These are phyloP conservation scores for Fusarium euwallaceae DNA, from an alignment of 2,329 filamentous ascomycete species.

Conservation along the genomic window DNA sequence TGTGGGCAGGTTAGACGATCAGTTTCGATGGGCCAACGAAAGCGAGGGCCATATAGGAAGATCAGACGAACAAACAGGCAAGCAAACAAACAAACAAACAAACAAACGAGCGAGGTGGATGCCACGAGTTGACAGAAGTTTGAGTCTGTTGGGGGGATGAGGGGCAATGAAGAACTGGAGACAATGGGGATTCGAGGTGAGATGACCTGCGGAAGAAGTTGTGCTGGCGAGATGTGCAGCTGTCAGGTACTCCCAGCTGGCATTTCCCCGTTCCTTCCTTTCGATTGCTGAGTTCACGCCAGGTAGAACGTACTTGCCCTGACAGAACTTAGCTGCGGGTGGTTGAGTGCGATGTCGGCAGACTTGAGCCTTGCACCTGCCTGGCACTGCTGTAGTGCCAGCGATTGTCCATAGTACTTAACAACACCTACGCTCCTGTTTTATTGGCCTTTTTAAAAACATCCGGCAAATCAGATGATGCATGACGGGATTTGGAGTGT, in stretches of 20 bases:
- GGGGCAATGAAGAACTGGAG: background rate
- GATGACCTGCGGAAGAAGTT: background rate
- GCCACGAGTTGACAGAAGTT: background rate
- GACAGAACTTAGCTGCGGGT: background rate
- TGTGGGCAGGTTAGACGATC: background rate
- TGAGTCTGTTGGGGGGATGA: background rate
- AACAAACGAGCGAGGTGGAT: background rate
- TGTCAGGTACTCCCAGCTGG: background rate
- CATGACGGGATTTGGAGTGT: background rate
- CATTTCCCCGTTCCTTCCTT: slow-evolving; percentile 5
- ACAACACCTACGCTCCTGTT: background rate
- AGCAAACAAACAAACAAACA: background rate
- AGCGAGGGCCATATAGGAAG: background rate
- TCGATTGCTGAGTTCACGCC: background rate
- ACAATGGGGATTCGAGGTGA: background rate
- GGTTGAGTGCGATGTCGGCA: background rate
- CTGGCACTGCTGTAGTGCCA: background rate
- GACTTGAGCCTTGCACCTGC: slow-evolving; percentile 7
- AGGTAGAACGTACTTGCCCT: background rate
- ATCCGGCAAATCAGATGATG: background rate
- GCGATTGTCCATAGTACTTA: background rate
- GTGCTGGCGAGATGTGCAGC: background rate
- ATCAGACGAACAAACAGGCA: background rate
- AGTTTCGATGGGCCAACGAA: background rate
- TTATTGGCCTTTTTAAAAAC: background rate